Percentiles rank a stretch among this genome's conserved stretches.
Conservation (phyloP, 73 alveolate genomes). For the Durusdinium trenchii region DNA sequence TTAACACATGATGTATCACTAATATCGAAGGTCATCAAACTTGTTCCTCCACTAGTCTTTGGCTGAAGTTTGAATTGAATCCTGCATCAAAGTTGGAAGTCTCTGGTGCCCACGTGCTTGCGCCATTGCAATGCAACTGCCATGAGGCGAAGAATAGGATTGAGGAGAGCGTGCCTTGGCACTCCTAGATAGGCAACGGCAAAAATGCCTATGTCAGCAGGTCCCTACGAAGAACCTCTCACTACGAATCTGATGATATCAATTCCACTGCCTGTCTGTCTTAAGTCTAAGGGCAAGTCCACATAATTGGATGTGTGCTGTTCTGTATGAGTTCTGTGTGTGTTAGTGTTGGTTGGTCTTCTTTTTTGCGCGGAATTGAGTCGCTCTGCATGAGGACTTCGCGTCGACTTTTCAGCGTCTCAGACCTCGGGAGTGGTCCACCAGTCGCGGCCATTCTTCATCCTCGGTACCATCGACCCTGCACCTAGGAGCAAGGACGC, state of each 20-base stretch:
- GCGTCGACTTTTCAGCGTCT: background rate
- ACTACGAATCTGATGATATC: background rate
- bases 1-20: too few relatives aligned
- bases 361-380: too few relatives aligned
- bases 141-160: background rate
- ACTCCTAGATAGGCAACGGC: constrained; percentile 28
- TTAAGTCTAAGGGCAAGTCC: background rate
- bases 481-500: too few relatives aligned
- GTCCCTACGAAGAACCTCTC: constrained; percentile 15
- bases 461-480: too few relatives aligned
- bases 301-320: background rate
- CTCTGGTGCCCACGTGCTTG: too few relatives aligned
- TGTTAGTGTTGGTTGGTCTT: too few relatives aligned
- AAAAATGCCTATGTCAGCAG: background rate
- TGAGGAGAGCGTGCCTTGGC: constrained; percentile 72
- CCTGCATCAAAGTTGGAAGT: too few relatives aligned
- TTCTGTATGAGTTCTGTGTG: background rate
- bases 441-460: constrained; percentile 90
- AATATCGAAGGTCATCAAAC: too few relatives aligned
- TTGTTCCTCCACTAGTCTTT: too few relatives aligned
- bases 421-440: constrained; percentile 87
- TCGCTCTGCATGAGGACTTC: background rate
- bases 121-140: background rate
- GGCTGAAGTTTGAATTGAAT: too few relatives aligned
- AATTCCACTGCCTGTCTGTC: background rate